Base-by-base conservation (phyloP, 192 early-diverging fungal species). In the Backusella circina region DNA sequence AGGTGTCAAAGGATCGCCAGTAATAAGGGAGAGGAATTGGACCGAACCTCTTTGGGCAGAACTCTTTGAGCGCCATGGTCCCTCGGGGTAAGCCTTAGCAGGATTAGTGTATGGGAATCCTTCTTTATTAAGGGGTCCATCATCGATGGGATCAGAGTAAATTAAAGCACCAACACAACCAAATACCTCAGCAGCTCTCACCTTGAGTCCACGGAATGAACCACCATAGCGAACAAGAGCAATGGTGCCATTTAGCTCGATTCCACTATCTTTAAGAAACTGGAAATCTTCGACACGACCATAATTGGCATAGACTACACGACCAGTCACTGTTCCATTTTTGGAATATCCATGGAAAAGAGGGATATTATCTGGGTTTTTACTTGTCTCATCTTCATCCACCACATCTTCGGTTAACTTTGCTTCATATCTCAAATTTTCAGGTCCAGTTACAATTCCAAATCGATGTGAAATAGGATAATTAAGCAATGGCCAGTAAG, bases 1-100 rank as follows among this genome's bases (percentile, higher is more conserved):
- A 0, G 91, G 91, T 1, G 91, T 92, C 37, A 91, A 77, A 13
- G 91, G 90, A 67, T 92, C 91, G 33, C 91, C 91, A 0, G 88
- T 74, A 16, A 85, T 82, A 12, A 86, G 37, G 15, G 80, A 75
- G 8, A 87, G 47, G 18, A 82, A 88, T 76, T 82, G 83, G 8
- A 88, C 90, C 0, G 86, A 85, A n/a, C 90, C 91, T 9, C 91
- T 83, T 75, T 90, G 89, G 28, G 88, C 79, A 18, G 87, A 89
- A 9, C 84, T 84, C 18, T 82, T 75, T 16, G 90, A 86, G 6
- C 91, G 84, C 88, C 79, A 80, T 61, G 79, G 79, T 2, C 79
- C 79, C 8, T 80, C 75, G n/a, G 79, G 79, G 32, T 80, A 80
- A 65, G 79, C 66, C 41, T 80, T 39, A 28, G 71, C 54, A 33